A percentile compares a stretch with the other conserved stretches of the same genome.
phyloP scores from a whole-genome alignment of 108 stramenopile species.

The Skeletonema tropicum region DNA sequence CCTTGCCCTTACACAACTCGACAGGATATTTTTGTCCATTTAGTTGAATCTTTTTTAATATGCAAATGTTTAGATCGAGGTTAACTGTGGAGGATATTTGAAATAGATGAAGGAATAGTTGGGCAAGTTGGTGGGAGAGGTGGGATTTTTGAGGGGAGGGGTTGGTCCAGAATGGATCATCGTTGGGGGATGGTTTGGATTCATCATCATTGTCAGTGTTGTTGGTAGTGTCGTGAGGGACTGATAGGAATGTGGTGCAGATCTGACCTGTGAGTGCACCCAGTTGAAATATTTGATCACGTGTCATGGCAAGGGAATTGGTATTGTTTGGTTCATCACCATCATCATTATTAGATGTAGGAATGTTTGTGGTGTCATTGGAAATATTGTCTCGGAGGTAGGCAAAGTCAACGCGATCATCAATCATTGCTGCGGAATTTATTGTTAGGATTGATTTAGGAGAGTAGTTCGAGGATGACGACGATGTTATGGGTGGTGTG shows the following conservation, averaged over 20 bases:
- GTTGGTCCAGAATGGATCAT: not conserved
- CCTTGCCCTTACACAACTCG: slow-evolving; percentile 79
- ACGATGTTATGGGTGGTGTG: not conserved
- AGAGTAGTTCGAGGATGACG: not conserved
- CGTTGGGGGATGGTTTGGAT: not conserved
- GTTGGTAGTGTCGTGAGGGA: not conserved
- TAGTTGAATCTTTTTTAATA: slow-evolving; percentile 76
- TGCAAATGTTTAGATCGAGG: slow-evolving; percentile 43
- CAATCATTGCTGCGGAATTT: not conserved
- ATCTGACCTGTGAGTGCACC: not conserved
- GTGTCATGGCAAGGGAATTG: not conserved
- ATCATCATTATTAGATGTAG: too few relatives aligned
- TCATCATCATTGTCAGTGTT: not conserved
- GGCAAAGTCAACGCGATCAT: not conserved
- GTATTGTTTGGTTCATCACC: not conserved
- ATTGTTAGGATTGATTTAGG: not conserved
- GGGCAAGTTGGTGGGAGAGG: slow-evolving; percentile 8
- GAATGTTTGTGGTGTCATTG: too few relatives aligned
- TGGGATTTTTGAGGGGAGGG: not conserved
- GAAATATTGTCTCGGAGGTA: not conserved
- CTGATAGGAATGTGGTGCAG: not conserved
- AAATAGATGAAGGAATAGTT: slow-evolving; percentile 39
- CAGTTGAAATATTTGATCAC: not conserved
- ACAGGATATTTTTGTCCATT: slow-evolving; percentile 87
- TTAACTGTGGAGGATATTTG: slow-evolving; percentile 11